Conservation (phyloP, 2,329 filamentous ascomycete genomes). For the Hymenoscyphus infarciens region DNA sequence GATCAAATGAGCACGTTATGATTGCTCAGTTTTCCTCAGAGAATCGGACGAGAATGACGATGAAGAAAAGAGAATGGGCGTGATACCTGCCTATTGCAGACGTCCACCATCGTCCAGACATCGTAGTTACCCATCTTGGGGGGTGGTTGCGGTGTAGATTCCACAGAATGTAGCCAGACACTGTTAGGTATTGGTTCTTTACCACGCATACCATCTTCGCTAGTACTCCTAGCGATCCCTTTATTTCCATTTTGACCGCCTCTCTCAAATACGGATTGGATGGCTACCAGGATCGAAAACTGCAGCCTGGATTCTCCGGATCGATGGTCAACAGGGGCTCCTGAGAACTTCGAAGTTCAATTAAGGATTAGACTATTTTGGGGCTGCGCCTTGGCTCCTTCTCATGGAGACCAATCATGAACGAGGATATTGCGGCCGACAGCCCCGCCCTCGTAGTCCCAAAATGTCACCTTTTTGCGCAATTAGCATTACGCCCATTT, state of each 20-base stretch:
- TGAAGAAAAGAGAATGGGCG: neutral
- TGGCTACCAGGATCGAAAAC: neutral
- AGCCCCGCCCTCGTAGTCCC: neutral
- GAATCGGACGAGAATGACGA: neutral
- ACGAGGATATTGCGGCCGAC: neutral
- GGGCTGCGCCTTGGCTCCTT: neutral
- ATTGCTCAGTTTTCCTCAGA: neutral
- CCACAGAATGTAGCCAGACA: neutral
- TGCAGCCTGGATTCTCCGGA: neutral
- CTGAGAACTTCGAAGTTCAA: neutral
- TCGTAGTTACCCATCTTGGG: too few relatives aligned
- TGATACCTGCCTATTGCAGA: neutral
- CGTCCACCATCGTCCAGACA: neutral
- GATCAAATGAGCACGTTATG: neutral
- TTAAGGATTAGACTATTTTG: neutral
- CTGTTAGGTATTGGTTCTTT: neutral
- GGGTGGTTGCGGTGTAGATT: neutral
- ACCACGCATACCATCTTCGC: neutral
- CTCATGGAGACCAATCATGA: neutral
- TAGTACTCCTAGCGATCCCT: neutral
- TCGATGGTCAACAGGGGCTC: neutral
- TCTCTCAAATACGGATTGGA: neutral
- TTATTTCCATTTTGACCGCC: slow-evolving; percentile 1
- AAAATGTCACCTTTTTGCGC: neutral
- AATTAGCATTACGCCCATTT: neutral